Base-by-base conservation (phyloP, 2,329 filamentous ascomycete species). In the Cladorrhinum sp. region DNA sequence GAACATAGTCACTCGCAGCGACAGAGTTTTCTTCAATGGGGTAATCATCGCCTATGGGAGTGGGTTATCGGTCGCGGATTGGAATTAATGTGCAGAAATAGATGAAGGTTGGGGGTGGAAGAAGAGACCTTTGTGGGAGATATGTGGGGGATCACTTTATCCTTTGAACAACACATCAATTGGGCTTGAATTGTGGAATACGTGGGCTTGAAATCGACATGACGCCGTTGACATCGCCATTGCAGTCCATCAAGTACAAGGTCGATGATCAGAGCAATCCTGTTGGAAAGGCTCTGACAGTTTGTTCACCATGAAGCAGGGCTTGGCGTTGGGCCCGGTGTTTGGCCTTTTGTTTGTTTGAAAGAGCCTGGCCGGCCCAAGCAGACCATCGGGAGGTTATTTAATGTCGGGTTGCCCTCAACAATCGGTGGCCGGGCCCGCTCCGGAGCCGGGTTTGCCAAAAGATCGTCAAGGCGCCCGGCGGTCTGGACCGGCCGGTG, bases 401-500 rank as follows among this genome's bases (percentile, higher is more conserved):
- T 22, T 16, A 29, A 55, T 24, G 52, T 25, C 12, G 24, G 27
- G 52, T 25, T 23, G 32, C 52, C 52, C 50, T 36, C 48, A 50
- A 25, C 22, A 36, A 18, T 51, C 50, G 29, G 54, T 36, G 53
- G 24, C 62, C 59, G 57, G 50, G 23, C 54, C 62, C 57, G 57
- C 45, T 55, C 59, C 59, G 62, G 49, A 27, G 41, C 25, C 55
- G 51, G 55, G 4, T 45, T 23, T 20, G 36, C 32, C 25, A 32
- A 41, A 45, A 45, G 36, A 8, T 13, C 53, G 12, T 56, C 53
- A 23, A 49, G 38, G 22, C 24, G 24, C 13, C 53, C 53, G 53
- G 53, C 53, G 36, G 53, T 36, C 53, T 56, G 38, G 53, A 27
- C 38, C 53, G 18, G n/a, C 38, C 36, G 41, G 41, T 49, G 32